A percentile compares a stretch with the other conserved stretches of the same genome.
These are phyloP conservation scores for Mycosphaerella sp. DNA, from an alignment of 2,329 filamentous ascomycete species.

Conservation along the genomic window DNA sequence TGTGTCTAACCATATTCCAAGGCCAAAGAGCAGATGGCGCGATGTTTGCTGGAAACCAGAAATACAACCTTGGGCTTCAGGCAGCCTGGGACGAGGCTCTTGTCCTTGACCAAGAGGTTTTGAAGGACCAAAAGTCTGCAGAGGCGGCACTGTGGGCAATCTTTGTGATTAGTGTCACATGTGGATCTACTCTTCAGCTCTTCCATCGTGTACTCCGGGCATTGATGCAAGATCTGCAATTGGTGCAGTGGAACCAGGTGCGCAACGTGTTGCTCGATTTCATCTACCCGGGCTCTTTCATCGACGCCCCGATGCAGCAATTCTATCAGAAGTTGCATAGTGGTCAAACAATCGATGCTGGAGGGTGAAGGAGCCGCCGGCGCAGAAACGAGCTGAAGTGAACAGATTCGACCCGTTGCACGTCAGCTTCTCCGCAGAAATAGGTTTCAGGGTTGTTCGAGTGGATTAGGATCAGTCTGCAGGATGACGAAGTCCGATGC, in stretches of 20 bases:
- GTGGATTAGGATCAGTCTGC: no score
- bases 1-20: conserved; percentile 32
- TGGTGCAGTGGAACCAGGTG: conserved; percentile 30
- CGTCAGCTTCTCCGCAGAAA: no score
- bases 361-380: not conserved
- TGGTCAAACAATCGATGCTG: conserved; percentile 1
- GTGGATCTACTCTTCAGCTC: conserved; percentile 24
- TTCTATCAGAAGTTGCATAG: conserved; percentile 26
- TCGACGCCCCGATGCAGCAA: conserved; percentile 30
- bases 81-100: conserved; percentile 31
- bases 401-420: no score
- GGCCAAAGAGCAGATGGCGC: conserved; percentile 28
- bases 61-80: conserved; percentile 28
- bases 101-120: conserved; percentile 25
- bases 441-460: no score
- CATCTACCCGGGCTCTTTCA: conserved; percentile 32
- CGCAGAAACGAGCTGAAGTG: no score
- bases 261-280: conserved; percentile 31
- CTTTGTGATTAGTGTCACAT: conserved; percentile 33
- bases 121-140: conserved; percentile 29
- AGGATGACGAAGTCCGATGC: no score
- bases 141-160: conserved; percentile 32
- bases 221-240: conserved; percentile 27
- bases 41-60: conserved; percentile 25
- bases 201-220: conserved; percentile 23